Conservation (phyloP, 441 rosid species). For the Caryocar brasiliense region DNA sequence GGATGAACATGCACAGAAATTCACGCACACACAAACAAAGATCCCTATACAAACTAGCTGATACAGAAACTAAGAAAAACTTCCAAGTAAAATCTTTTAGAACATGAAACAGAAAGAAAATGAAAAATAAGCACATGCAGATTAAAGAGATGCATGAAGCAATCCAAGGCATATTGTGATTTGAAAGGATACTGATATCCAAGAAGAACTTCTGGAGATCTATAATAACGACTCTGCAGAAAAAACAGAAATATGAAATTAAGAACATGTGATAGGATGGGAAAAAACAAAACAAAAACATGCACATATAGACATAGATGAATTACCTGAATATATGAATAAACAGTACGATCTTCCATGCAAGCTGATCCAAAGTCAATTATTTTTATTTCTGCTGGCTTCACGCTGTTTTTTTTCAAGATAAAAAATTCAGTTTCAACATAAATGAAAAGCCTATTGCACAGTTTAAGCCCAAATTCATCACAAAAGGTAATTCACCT, state of each 20-base stretch:
- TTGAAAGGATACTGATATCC: slow-evolving; percentile 94
- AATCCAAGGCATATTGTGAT: not conserved
- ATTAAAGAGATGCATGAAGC: slow-evolving; percentile 3
- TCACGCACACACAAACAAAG: no score
- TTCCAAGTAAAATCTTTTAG: no score
- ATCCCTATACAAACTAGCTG: no score
- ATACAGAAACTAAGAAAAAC: no score
- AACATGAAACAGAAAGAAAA: not conserved
- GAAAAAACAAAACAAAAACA: slow-evolving; percentile 3
- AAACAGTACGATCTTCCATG: slow-evolving; percentile 97
- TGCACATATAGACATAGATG: slow-evolving; percentile 5
- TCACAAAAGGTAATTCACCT: slow-evolving; percentile 44
- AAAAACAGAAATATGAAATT: slow-evolving; percentile 17
- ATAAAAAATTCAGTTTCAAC: slow-evolving; percentile 18
- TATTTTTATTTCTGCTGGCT: slow-evolving; percentile 93
- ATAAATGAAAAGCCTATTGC: slow-evolving; percentile 1
- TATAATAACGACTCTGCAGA: slow-evolving; percentile 96
- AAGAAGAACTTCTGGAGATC: slow-evolving; percentile 98
- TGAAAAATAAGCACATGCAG: not conserved
- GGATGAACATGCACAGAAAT: no score
- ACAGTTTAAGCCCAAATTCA: slow-evolving; percentile 7
- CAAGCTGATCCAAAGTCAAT: slow-evolving; percentile 99
- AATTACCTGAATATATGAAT: slow-evolving; percentile 99
- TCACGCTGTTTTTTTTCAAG: slow-evolving; percentile 43
- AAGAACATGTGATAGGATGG: slow-evolving; percentile 8